phyloP scores from a whole-genome alignment of 768 basidiomycete species.

The Pulveroboletus ravenelii region DNA sequence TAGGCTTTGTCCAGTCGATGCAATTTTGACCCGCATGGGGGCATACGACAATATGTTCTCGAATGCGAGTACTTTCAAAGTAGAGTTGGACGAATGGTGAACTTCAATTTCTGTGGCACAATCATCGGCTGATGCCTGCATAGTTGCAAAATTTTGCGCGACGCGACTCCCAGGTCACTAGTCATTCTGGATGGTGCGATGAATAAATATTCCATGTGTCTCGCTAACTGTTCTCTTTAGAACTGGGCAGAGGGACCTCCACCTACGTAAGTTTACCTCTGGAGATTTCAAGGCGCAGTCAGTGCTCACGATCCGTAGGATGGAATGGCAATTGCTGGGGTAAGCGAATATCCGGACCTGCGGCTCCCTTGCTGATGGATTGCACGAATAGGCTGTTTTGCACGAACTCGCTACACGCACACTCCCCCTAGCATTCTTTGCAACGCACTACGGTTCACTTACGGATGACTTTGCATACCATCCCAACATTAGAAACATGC shows the following conservation, averaged over 20 bases:
- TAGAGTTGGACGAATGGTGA: slow-evolving; percentile 96
- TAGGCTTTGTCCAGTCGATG: slow-evolving; percentile 84
- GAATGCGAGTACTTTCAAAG: slow-evolving; percentile 94
- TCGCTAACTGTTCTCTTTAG: slow-evolving; percentile 37
- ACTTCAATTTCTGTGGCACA: slow-evolving; percentile 2
- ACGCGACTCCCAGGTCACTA: slow-evolving; percentile 89
- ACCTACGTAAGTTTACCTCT: slow-evolving; percentile 60
- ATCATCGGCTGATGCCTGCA: not conserved
- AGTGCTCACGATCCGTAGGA: slow-evolving; percentile 47
- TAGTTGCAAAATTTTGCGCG: slow-evolving; percentile 88
- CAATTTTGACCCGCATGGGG: slow-evolving; percentile 95
- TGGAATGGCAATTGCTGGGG: slow-evolving; percentile 97
- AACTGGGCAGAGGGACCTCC: slow-evolving; percentile 92
- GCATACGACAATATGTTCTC: slow-evolving; percentile 98
- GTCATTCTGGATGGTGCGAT: slow-evolving; percentile 88
- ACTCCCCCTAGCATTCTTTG: slow-evolving; percentile 89
- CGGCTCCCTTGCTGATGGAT: slow-evolving; percentile 3
- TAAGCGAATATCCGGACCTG: slow-evolving; percentile 29
- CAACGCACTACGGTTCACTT: slow-evolving; percentile 94
- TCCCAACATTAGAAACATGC: slow-evolving; percentile 89
- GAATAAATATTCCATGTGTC: not conserved
- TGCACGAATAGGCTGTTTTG: slow-evolving; percentile 64
- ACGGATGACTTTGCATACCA: slow-evolving; percentile 93
- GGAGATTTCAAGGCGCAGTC: slow-evolving; percentile 9
- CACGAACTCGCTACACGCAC: slow-evolving; percentile 94